Evolutionary conservation across 176 grass and related monocot species (phyloP).

Genomic region (Oryza meyeriana): DNA sequence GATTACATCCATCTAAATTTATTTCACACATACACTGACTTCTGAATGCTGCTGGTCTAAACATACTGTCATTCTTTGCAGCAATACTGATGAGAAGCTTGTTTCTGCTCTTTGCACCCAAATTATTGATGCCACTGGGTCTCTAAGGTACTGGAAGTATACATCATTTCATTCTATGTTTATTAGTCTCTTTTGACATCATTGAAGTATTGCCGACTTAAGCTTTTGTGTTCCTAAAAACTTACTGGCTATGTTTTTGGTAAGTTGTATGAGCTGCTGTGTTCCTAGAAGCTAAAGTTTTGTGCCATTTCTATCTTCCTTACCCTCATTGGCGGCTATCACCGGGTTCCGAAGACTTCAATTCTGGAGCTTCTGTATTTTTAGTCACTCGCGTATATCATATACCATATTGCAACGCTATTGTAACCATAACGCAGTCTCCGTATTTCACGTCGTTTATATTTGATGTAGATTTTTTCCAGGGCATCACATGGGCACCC

Average conservation of each 20-base stretch:
- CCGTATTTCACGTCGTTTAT: no score
- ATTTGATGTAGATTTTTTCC: no score
- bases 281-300: not conserved
- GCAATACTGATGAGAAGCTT: conserved; percentile 93
- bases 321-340: no score
- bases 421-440: no score
- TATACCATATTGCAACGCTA: no score
- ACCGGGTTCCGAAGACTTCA: no score
- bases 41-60: conserved; percentile 23
- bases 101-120: conserved; percentile 68
- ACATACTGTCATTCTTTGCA: conserved; percentile 44
- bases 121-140: conserved; percentile 26
- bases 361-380: no score
- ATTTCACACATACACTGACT: conserved; percentile 19
- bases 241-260: conserved; percentile 21
- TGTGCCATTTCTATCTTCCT: conserved; percentile 1
- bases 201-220: conserved; percentile 11
- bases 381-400: no score
- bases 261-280: not conserved
- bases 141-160: conserved; percentile 52
- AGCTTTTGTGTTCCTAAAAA: conserved; percentile 10
- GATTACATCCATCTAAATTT: conserved; percentile 38
- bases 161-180: conserved; percentile 11
- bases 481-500: no score
- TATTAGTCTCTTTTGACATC: conserved; percentile 24